Percentiles rank a stretch among this genome's conserved stretches.
These are phyloP conservation scores for Calonectria pteridis DNA, from an alignment of 2,329 filamentous ascomycete genomes.

Conservation along the genomic window DNA sequence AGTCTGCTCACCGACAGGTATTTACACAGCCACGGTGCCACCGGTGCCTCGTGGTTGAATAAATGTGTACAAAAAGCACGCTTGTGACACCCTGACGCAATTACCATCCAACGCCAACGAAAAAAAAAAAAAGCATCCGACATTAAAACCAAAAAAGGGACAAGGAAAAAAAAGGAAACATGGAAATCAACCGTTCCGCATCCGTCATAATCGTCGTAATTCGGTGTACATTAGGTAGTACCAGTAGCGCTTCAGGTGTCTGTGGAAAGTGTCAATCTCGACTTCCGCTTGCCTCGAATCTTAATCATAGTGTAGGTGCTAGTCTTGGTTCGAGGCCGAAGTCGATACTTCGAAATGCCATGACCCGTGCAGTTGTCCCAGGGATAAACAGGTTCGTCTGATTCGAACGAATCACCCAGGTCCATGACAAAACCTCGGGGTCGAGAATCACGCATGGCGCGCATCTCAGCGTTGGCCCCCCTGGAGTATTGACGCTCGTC, in stretches of 20 bases:
- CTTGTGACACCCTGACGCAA: slow-evolving; percentile 21
- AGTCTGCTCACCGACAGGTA: slow-evolving; percentile 4
- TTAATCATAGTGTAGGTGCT: slow-evolving; percentile 28
- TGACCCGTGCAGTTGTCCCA: background rate
- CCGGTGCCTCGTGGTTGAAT: slow-evolving; percentile 22
- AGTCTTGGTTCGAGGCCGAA: slow-evolving; percentile 15
- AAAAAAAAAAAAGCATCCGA: slow-evolving; percentile 24
- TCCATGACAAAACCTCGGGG: background rate
- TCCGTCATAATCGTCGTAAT: slow-evolving; percentile 41
- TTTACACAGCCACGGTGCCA: slow-evolving; percentile 17
- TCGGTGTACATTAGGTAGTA: slow-evolving; percentile 30
- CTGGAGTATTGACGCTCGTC: background rate
- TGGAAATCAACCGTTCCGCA: slow-evolving; percentile 30
- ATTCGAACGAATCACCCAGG: background rate
- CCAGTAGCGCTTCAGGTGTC: slow-evolving; percentile 8
- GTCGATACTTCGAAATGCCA: slow-evolving; percentile 24
- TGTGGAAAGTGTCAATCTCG: background rate
- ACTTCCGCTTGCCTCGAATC: slow-evolving; percentile 32
- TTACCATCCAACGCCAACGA: slow-evolving; percentile 44
- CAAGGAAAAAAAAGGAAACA: slow-evolving; percentile 19
- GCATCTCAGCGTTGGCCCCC: background rate
- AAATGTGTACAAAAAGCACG: slow-evolving; percentile 30
- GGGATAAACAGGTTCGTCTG: slow-evolving; percentile 3
- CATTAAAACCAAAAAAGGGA: slow-evolving; percentile 10
- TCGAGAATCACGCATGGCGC: background rate